Conservation (phyloP, 805 yeast species). For the Scheffersomyces ergatensis region DNA sequence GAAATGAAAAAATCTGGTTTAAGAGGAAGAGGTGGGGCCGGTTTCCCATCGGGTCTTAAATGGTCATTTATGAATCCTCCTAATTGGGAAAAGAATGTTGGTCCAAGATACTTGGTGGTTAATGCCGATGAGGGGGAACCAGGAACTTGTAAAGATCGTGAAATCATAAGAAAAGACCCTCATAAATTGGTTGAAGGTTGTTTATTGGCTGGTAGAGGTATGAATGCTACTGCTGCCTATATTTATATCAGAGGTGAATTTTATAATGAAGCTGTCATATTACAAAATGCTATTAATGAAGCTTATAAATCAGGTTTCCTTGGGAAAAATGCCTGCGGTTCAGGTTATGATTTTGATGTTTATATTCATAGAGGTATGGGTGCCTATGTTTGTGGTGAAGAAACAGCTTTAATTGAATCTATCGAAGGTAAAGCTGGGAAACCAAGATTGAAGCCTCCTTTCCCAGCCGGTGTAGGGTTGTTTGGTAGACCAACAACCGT, state of each 20-base stretch:
- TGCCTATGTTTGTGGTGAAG: conserved; percentile 91
- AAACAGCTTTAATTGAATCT: conserved; percentile 84
- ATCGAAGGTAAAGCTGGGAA: conserved; percentile 92
- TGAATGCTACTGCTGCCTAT: conserved; percentile 92
- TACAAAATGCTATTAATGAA: conserved; percentile 83
- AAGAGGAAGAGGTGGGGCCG: conserved; percentile 93
- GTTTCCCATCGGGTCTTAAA: conserved; percentile 86
- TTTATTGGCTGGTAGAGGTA: conserved; percentile 82
- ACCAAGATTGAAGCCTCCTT: conserved; percentile 91
- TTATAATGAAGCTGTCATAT: conserved; percentile 70
- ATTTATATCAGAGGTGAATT: conserved; percentile 90
- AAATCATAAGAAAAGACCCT: conserved; percentile 87
- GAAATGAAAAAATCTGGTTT: conserved; percentile 82
- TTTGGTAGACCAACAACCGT: conserved; percentile 91
- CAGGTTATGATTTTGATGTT: conserved; percentile 81
- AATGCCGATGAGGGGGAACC: conserved; percentile 97
- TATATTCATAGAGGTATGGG: conserved; percentile 92
- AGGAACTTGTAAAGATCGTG: conserved; percentile 91
- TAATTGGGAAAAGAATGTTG: conserved; percentile 86
- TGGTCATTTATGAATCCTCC: conserved; percentile 97
- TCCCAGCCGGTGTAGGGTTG: conserved; percentile 91
- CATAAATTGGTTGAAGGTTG: conserved; percentile 93
- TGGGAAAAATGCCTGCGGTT: conserved; percentile 85
- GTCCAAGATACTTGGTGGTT: conserved; percentile 87
- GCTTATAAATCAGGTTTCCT: conserved; percentile 78